Percentiles rank a stretch among this genome's conserved stretches.
Evolutionary conservation across 352 stramenopile genomes (phyloP).

Genomic region (Thalassiosira exigua): DNA sequence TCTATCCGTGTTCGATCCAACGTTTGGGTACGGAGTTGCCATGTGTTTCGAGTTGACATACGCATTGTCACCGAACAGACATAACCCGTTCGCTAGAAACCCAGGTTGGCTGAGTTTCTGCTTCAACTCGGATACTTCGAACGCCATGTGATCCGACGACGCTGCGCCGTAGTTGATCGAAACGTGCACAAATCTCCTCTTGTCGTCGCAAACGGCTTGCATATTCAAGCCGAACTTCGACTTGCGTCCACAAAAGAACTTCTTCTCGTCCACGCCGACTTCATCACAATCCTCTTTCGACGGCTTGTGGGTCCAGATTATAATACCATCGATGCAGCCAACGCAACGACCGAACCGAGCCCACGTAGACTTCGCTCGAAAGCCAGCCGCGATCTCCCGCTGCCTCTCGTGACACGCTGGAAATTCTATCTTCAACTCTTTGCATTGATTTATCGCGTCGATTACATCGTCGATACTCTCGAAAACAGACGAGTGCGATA

Average conservation of each 20-base stretch:
- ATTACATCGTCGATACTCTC: constrained; percentile 34
- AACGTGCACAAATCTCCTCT: constrained; percentile 31
- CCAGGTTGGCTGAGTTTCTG: constrained; percentile 8
- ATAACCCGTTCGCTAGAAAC: constrained; percentile 28
- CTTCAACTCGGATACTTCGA: constrained; percentile 21
- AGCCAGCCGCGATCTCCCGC: constrained; percentile 32
- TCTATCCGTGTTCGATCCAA: not conserved
- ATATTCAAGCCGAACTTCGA: constrained; percentile 53
- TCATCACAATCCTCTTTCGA: constrained; percentile 20
- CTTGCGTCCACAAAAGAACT: constrained; percentile 56
- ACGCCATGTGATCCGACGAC: constrained; percentile 48
- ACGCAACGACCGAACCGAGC: constrained; percentile 33
- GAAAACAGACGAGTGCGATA: constrained; percentile 31
- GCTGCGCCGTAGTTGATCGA: constrained; percentile 40
- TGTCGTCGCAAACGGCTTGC: constrained; percentile 39
- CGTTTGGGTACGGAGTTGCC: constrained; percentile 26
- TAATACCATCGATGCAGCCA: constrained; percentile 56
- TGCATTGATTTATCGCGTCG: constrained; percentile 38
- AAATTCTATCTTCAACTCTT: constrained; percentile 34
- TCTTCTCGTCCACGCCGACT: constrained; percentile 8
- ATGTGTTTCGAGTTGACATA: constrained; percentile 47
- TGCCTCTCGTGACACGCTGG: constrained; percentile 38
- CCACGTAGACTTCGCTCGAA: constrained; percentile 12
- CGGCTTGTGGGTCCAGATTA: constrained; percentile 56
- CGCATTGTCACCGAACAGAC: constrained; percentile 50